Percentiles rank a stretch among this genome's conserved stretches.
phyloP scores from a whole-genome alignment of 495 filamentous ascomycete species.

The Penicillium dipodomyicola region DNA sequence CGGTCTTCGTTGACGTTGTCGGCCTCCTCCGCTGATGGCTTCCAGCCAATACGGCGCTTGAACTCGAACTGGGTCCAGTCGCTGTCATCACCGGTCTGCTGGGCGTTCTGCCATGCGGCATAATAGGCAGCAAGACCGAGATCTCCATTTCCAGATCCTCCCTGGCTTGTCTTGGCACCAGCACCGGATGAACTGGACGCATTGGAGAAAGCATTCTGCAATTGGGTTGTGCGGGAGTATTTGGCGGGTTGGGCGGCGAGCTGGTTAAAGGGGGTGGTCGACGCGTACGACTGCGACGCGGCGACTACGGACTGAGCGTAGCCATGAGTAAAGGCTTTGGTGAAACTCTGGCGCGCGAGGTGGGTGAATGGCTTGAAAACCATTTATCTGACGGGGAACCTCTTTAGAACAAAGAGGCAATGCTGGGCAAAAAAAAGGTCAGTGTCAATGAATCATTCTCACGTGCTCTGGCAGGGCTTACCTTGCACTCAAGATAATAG shows the following conservation, averaged over 20 bases:
- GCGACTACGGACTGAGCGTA: slow-evolving; percentile 98
- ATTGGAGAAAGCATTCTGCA: slow-evolving; percentile 72
- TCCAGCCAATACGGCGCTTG: slow-evolving; percentile 82
- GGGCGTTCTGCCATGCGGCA: slow-evolving; percentile 77
- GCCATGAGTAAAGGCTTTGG: slow-evolving; percentile 94
- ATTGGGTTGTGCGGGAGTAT: slow-evolving; percentile 63
- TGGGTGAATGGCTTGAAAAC: slow-evolving; percentile 79
- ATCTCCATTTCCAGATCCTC: slow-evolving; percentile 45
- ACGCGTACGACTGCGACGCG: slow-evolving; percentile 84
- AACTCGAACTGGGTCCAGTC: slow-evolving; percentile 93
- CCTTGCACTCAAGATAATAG: slow-evolving; percentile 49
- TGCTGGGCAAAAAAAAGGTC: slow-evolving; percentile 24
- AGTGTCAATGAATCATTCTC: not conserved
- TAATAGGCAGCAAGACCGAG: slow-evolving; percentile 79
- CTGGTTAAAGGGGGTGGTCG: slow-evolving; percentile 58
- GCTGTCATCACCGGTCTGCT: slow-evolving; percentile 66
- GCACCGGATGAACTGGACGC: slow-evolving; percentile 45
- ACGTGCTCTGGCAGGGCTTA: slow-evolving; percentile 25
- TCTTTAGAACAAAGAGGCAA: slow-evolving; percentile 52
- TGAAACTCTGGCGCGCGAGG: slow-evolving; percentile 94
- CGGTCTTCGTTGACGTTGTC: slow-evolving; percentile 46
- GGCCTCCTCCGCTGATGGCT: slow-evolving; percentile 54
- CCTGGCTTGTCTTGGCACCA: slow-evolving; percentile 47
- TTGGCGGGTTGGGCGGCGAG: slow-evolving; percentile 52
- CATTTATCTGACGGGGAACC: slow-evolving; percentile 66